Percentiles rank a stretch among this genome's conserved stretches.
Evolutionary conservation across 495 filamentous ascomycete genomes (phyloP).

Genomic region (Aspergillus egyptiacus): DNA sequence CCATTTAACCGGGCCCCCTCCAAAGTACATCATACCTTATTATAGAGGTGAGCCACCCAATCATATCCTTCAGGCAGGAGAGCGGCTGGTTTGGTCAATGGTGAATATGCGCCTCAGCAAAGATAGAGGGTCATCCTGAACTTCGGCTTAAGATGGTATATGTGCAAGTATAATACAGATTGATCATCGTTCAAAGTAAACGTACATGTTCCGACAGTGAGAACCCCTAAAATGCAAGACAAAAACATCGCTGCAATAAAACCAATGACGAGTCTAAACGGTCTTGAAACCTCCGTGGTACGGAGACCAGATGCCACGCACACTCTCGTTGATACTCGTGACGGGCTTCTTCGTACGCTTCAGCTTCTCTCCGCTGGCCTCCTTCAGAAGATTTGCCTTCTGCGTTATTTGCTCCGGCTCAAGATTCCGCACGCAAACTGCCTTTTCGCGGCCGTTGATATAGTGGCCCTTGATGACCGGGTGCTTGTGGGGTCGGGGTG

Average conservation of each 20-base stretch:
- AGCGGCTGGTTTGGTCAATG: too few relatives aligned
- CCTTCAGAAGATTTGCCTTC: constrained; percentile 73
- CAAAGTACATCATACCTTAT: too few relatives aligned
- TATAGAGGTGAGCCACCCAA: too few relatives aligned
- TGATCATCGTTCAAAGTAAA: constrained; percentile 17
- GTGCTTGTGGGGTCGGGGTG: constrained; percentile 79
- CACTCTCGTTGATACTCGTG: constrained; percentile 79
- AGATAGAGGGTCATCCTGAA: too few relatives aligned
- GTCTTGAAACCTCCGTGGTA: constrained; percentile 65
- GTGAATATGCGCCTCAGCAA: too few relatives aligned
- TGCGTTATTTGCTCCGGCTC: constrained; percentile 71
- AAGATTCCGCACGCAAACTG: constrained; percentile 83
- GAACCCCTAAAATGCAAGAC: constrained; percentile 16
- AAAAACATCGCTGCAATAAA: constrained; percentile 20
- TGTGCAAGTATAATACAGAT: constrained; percentile 22
- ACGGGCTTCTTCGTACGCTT: constrained; percentile 76
- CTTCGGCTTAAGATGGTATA: constrained; percentile 1
- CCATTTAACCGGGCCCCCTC: background rate
- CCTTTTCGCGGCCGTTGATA: constrained; percentile 82
- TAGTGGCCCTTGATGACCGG: constrained; percentile 82
- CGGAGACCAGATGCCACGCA: constrained; percentile 91
- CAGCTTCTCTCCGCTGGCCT: constrained; percentile 82
- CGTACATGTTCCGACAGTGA: constrained; percentile 33
- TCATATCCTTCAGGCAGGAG: too few relatives aligned
- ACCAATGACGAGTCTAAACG: constrained; percentile 23